Base-by-base conservation (phyloP, 371 early-diverging fungal genomes). In the Parasitella parasitica region DNA sequence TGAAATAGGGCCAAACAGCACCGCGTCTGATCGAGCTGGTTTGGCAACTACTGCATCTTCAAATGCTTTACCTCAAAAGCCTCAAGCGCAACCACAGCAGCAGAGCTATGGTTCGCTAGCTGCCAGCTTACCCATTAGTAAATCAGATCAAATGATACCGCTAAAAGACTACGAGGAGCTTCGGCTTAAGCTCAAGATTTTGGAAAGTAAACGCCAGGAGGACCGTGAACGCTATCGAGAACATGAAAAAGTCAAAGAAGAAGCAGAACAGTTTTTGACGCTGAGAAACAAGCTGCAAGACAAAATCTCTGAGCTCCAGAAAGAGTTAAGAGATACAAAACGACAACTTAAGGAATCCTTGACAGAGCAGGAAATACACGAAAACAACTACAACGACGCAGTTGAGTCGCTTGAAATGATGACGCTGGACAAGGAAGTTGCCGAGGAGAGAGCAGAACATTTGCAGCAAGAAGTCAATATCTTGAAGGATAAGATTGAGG, bases 341-440 rank as follows among this genome's bases (percentile, higher is more conserved):
- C 75, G 84, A 38, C 73, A 77, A 61, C 69, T 86, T 16, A 88
- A 87, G 69, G 87, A 87, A 9, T 61, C 75, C 1, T 56, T 54
- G 0, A 32, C 58, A 7, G 93, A 87, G 62, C 88, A 85, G 57
- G 91, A 91, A 27, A 62, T 67, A 2, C 64, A 79, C 27, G 94
- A 94, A 59, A 54, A 67, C 3, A 88, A 90, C 65, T 82, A 89
- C 51, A 80, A 78, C 30, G 95, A 95, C 30, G 69, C 84, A n/a
- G 57, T 82, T 15, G 95, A 94, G 35, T 78, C 84, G 2, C 71
- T 95, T 74, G 97, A 96, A 70, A 87, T 94, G 80, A 77, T 92
- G 66, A 82, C 94, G 3, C 64, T 97, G 20, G 96, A 97, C 72
- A 92, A 92, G 70, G 96, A 97, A 72, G 86, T 94, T 73, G 96